Conservation (phyloP, 352 stramenopile genomes). For the Globisporangium spinosum region DNA sequence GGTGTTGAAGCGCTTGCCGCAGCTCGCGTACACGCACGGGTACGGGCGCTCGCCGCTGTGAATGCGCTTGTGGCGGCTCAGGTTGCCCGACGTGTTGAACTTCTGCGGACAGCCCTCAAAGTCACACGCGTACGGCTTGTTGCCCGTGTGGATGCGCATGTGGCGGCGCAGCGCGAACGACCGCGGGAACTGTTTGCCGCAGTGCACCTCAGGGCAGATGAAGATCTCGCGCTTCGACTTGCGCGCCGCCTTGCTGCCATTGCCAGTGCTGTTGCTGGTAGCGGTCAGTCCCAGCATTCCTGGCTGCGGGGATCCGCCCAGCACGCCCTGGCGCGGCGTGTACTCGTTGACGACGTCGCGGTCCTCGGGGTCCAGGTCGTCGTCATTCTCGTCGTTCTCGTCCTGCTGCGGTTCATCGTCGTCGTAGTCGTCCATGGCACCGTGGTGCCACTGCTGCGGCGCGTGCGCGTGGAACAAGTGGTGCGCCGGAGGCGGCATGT, state of each 20-base stretch:
- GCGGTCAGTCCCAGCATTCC: not conserved
- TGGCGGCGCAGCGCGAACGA: slow-evolving; percentile 80
- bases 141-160: slow-evolving; percentile 83
- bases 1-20: slow-evolving; percentile 85
- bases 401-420: slow-evolving; percentile 10
- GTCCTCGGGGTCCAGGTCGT: slow-evolving; percentile 1
- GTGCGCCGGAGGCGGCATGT: slow-evolving; percentile 28
- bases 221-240: slow-evolving; percentile 37
- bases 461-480: slow-evolving; percentile 21
- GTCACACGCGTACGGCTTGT: slow-evolving; percentile 79
- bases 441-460: slow-evolving; percentile 13
- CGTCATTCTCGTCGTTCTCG: slow-evolving; percentile 5
- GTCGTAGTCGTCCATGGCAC: slow-evolving; percentile 7
- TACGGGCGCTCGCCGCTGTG: slow-evolving; percentile 83
- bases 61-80: slow-evolving; percentile 86
- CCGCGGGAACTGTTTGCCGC: slow-evolving; percentile 82
- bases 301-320: slow-evolving; percentile 1
- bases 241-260: slow-evolving; percentile 11
- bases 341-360: not conserved
- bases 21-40: slow-evolving; percentile 68
- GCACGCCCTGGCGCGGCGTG: slow-evolving; percentile 7
- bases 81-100: slow-evolving; percentile 87
- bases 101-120: slow-evolving; percentile 65
- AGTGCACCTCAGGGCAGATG: slow-evolving; percentile 73
- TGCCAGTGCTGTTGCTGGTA: not conserved